Evolutionary conservation across 805 yeast species (phyloP).

Genomic region (Candida boleticola): DNA sequence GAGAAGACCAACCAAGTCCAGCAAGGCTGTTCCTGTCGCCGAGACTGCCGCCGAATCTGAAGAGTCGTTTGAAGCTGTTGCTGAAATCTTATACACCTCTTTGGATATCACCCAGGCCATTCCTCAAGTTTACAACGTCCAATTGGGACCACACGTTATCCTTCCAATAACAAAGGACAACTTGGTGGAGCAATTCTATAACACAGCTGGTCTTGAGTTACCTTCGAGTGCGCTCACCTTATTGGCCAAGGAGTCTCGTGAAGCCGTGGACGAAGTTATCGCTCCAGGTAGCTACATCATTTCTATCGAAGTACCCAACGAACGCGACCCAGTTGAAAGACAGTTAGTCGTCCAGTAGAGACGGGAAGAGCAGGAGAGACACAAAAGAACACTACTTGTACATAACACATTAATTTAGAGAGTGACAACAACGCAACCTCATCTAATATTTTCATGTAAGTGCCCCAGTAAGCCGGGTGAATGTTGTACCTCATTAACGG

Average conservation of each 20-base stretch:
- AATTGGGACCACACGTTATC: conserved; percentile 11
- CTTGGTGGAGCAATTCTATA: conserved; percentile 23
- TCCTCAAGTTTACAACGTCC: conserved; percentile 22
- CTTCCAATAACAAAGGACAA: conserved; percentile 27
- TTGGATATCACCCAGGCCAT: conserved; percentile 31
- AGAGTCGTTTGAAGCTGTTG: background rate
- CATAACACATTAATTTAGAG: background rate
- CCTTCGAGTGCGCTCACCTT: conserved; percentile 22
- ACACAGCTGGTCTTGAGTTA: conserved; percentile 31
- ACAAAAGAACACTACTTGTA: background rate
- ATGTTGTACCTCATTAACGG: no score
- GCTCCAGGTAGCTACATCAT: conserved; percentile 26
- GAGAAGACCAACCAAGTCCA: conserved; percentile 9
- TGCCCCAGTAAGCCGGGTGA: no score
- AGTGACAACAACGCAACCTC: no score
- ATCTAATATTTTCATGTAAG: background rate
- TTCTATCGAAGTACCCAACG: conserved; percentile 28
- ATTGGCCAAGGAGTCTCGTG: background rate
- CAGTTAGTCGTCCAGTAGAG: conserved; percentile 4
- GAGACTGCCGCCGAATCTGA: background rate
- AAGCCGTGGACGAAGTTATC: conserved; percentile 13
- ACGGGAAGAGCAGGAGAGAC: background rate
- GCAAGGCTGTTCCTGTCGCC: background rate
- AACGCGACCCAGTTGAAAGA: conserved; percentile 15
- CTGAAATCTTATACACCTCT: conserved; percentile 20